Percentiles rank a stretch among this genome's conserved stretches.
Evolutionary conservation across 2,329 filamentous ascomycete species (phyloP).

Genomic region (Pseudogymnoascus sp.): DNA sequence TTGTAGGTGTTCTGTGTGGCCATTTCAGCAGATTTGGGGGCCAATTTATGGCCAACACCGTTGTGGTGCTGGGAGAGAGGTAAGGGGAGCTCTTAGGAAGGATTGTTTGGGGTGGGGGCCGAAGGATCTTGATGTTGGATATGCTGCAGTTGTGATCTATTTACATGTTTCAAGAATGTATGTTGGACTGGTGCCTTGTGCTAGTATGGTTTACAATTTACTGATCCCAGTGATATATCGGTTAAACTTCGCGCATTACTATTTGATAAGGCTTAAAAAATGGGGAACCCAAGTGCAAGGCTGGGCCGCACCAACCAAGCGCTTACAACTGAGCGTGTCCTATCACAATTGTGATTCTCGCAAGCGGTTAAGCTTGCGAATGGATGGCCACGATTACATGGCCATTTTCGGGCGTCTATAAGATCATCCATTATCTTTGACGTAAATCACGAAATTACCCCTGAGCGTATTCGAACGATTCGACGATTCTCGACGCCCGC

Average conservation of each 20-base stretch:
- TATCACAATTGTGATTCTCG: not conserved
- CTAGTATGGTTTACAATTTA: too few species aligned
- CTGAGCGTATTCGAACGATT: not conserved
- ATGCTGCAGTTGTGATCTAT: not conserved
- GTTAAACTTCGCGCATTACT: too few species aligned
- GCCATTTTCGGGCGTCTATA: not conserved
- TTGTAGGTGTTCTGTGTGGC: not conserved
- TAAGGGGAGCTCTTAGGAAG: not conserved
- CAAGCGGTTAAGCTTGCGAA: too few species aligned
- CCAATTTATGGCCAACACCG: not conserved
- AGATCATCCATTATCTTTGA: not conserved
- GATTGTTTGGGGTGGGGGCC: not conserved
- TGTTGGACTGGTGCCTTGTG: too few species aligned
- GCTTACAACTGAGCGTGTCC: not conserved
- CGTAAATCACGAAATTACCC: not conserved
- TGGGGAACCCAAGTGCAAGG: too few species aligned
- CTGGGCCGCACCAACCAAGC: not conserved
- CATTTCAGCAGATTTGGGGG: not conserved
- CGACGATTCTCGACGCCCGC: not conserved
- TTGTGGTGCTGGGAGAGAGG: not conserved
- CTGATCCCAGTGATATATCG: too few species aligned
- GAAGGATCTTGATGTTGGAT: not conserved
- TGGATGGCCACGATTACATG: not conserved
- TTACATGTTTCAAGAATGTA: not conserved
- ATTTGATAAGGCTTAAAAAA: too few species aligned